These are phyloP conservation scores for Fusarium torulosum DNA, from an alignment of 2,329 filamentous ascomycete species.

Conservation along the genomic window DNA sequence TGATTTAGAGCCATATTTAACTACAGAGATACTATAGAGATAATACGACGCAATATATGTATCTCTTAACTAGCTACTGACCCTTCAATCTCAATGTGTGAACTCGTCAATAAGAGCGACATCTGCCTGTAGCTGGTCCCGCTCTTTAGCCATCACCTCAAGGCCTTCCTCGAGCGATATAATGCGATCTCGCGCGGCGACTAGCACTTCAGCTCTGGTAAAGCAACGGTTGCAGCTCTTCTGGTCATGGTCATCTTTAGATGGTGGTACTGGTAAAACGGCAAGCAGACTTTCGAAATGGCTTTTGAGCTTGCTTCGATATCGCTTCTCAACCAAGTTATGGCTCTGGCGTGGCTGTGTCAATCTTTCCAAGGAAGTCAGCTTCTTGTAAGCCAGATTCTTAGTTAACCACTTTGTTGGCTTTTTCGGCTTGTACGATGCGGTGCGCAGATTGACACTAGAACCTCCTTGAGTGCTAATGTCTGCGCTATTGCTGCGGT, in stretches of 20 bases:
- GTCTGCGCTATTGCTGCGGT: neutral
- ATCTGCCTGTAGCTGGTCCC: slow-evolving; percentile 1
- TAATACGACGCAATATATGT: neutral
- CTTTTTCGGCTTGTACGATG: neutral
- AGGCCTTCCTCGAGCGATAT: slow-evolving; percentile 3
- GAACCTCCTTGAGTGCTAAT: neutral
- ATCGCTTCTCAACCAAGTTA: slow-evolving; percentile 2
- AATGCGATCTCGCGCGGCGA: neutral
- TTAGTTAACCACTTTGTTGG: neutral
- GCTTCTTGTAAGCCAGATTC: slow-evolving; percentile 2
- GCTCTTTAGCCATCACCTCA: slow-evolving; percentile 6
- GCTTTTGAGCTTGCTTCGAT: neutral
- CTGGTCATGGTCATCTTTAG: neutral
- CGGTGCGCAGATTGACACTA: neutral
- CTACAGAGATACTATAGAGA: slow-evolving; percentile 2
- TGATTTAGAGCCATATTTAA: no score
- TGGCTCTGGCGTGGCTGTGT: slow-evolving; percentile 1
- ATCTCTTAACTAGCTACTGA: neutral
- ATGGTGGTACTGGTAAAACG: neutral
- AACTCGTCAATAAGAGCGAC: neutral
- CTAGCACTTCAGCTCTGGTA: slow-evolving; percentile 4
- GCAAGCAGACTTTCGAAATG: slow-evolving; percentile 5
- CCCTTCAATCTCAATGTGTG: neutral
- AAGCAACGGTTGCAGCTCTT: neutral
- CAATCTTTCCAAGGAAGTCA: neutral